Conservation (phyloP, 2,329 filamentous ascomycete species). For the Talaromyces sp. region DNA sequence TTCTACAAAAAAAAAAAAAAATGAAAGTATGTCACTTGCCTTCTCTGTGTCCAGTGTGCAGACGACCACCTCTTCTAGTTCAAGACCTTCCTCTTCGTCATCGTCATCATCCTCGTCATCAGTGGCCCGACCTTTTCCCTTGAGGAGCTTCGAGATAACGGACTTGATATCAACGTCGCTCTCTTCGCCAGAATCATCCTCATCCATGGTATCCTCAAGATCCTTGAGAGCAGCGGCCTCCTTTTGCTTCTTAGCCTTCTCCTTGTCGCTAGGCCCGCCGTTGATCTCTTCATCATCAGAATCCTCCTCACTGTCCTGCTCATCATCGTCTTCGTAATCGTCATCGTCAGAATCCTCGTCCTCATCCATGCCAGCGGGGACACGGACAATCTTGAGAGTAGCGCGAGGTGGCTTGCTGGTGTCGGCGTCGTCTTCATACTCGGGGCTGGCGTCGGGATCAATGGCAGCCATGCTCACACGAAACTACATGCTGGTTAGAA, state of each 20-base stretch:
- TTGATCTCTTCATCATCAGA: constrained; percentile 70
- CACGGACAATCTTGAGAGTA: constrained; percentile 85
- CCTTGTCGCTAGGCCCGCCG: constrained; percentile 84
- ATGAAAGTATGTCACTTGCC: constrained; percentile 50
- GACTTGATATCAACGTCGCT: constrained; percentile 62
- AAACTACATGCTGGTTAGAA: constrained; percentile 54
- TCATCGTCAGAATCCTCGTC: constrained; percentile 57
- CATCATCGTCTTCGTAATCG: constrained; percentile 55
- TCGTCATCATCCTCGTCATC: constrained; percentile 59
- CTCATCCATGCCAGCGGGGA: constrained; percentile 53
- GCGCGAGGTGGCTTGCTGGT: constrained; percentile 63
- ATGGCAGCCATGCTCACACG: constrained; percentile 98
- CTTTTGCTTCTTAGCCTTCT: constrained; percentile 82
- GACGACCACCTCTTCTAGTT: constrained; percentile 84
- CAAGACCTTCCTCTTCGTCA: constrained; percentile 51
- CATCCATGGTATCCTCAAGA: constrained; percentile 62
- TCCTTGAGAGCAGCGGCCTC: constrained; percentile 72
- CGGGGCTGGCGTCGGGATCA: constrained; percentile 73
- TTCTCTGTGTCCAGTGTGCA: constrained; percentile 92
- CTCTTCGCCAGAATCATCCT: constrained; percentile 48
- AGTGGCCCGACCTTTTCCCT: constrained; percentile 66
- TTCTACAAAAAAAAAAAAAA: not conserved
- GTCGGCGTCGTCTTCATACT: constrained; percentile 60
- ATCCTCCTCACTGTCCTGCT: constrained; percentile 41
- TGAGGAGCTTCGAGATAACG: constrained; percentile 52